Base-by-base conservation (phyloP, 1,139 yeast species). In the Chernovozyma aurita region DNA sequence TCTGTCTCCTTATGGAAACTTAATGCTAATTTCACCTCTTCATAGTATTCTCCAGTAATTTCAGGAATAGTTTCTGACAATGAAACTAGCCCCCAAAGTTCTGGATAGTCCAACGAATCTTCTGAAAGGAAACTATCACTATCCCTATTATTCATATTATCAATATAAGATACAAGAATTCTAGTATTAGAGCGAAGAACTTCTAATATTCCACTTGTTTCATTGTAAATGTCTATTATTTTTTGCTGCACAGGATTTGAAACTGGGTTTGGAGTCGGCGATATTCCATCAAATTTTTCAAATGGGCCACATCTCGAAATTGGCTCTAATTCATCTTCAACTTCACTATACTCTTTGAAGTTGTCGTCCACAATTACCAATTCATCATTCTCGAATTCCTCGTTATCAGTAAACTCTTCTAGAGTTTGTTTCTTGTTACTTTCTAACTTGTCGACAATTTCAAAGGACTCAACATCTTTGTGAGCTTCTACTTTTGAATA, bases 141-240 rank as follows among this genome's bases (percentile, higher is more conserved):
- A n/a, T 41, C 42, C 4, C 35, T 14, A 25, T 15, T 18, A 7
- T 18, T 20, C 29, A 34, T 20, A 3, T 25, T 16, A 13, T 40
- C 38, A 12, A 49, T 33, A 25, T 41, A 43, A 3, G 32, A 18
- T 8, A 39, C 43, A 14, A 54, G 39, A 15, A 34, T 8, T 13
- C 38, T n/a, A 3, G 44, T 27, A 34, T 54, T 55, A 11, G 35
- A 27, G 9, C 40, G 37, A 18, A 52, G 35, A 12, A 53, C 40
- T 21, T 35, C 18, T 20, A 52, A 35, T 31, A 51, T 41, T 4
- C 57, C 63, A 28, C 50, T 36, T 1, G 61, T 50, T 16, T 36
- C 41, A 31, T 41, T 44, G n/a, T 48, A 34, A 7, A 57, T 45
- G 13, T 49, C 46, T 8, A 29, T 14, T 2, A 47, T 42, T 26